Base-by-base conservation (phyloP, 2,329 filamentous ascomycete species). In the Penicillium sp. region DNA sequence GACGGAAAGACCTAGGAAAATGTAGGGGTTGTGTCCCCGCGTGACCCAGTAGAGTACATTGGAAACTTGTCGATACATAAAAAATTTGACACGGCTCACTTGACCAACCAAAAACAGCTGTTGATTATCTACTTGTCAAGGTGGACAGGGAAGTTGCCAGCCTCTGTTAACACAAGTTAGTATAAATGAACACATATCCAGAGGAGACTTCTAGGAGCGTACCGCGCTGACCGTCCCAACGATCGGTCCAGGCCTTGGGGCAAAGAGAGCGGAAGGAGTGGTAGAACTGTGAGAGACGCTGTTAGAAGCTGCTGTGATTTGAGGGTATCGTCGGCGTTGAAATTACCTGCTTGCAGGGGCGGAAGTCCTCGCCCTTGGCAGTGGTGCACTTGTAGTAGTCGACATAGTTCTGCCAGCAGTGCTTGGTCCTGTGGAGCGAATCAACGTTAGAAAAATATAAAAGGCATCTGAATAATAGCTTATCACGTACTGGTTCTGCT, bases 401-500 rank as follows among this genome's bases (percentile, higher is more conserved):
- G 82, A 99, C 94, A 82, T 99, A 99, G 86, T 99, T 99, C 80
- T 99, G 95, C 94, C 94, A 99, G 90, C 94, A 99, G 87, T 99
- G 92, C 89, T 97, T 97, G 81, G 92, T 87, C 78, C 79, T 82
- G 54, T 14, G 32, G 14, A 55, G 51, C 9, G 32, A 44, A 32
- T 47, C 29, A 14, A 35, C 4, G 57, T 70, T 63, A 66, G 56
- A 42, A 50, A 22, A 24, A 43, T 9, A 22, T 4, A 7, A 26
- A 32, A 11, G 16, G 7, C 5, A 46, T 32, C n/a, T 7, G 29
- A 18, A 14, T 40, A 45, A 24, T 29, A 44, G 31, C n/a, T 37
- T 29, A 35, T 49, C 48, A 66, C 77, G 59, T 75, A 80, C 78
- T 81, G 78, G 70, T 99, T 99, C 84, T 87, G 82, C 85, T 99